Conservation (phyloP, 2,329 filamentous ascomycete genomes). For the Calonectria fujianensis region DNA sequence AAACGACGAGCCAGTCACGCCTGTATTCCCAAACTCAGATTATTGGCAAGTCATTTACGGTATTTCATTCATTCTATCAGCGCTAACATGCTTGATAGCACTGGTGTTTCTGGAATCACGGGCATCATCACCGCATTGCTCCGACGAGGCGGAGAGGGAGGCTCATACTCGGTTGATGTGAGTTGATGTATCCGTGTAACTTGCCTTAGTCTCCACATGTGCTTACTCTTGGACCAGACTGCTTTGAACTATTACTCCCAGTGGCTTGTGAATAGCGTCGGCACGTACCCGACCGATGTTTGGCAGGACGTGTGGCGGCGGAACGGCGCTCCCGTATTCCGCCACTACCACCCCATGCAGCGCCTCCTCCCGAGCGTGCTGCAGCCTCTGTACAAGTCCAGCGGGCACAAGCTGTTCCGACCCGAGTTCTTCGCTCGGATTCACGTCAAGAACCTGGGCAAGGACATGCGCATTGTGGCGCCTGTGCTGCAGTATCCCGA, state of each 20-base stretch:
- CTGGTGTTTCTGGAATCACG: not conserved
- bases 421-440: not conserved
- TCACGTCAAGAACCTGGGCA: not conserved
- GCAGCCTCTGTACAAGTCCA: not conserved
- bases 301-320: slow-evolving; percentile 66
- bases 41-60: slow-evolving; percentile 49
- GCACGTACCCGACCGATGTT: not conserved
- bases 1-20: slow-evolving; percentile 54
- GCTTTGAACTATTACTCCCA: slow-evolving; percentile 31
- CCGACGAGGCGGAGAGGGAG: slow-evolving; percentile 6
- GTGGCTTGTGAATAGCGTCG: slow-evolving; percentile 15
- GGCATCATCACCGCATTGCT: slow-evolving; percentile 15
- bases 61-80: not conserved
- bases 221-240: not conserved
- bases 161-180: slow-evolving; percentile 24
- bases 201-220: not conserved
- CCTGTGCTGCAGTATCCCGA: slow-evolving; percentile 10
- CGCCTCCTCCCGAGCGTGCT: not conserved
- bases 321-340: slow-evolving; percentile 68
- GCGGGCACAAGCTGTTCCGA: not conserved
- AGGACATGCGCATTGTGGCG: not conserved
- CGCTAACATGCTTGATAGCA: slow-evolving; percentile 15
- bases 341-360: slow-evolving; percentile 70
- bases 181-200: not conserved
- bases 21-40: slow-evolving; percentile 58